A percentile compares a stretch with the other conserved stretches of the same genome.
phyloP scores from a whole-genome alignment of 1,284 basidiomycete species.

The Flammula alnicola region DNA sequence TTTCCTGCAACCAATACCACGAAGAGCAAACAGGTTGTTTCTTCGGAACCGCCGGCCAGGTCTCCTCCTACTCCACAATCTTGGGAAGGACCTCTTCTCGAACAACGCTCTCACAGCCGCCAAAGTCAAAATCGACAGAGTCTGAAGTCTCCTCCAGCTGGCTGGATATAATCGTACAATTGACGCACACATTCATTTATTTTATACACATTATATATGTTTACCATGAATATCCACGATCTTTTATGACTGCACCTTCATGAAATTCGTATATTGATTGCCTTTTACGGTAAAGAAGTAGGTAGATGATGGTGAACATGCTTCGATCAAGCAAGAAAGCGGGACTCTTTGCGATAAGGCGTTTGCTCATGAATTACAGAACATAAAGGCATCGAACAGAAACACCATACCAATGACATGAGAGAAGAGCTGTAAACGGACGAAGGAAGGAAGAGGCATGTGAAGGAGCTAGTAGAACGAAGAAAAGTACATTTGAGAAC shows the following conservation, averaged over 20 bases:
- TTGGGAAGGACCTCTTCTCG: slow-evolving; percentile 35
- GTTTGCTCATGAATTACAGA: slow-evolving; percentile 16
- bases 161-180: slow-evolving; percentile 49
- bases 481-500: slow-evolving; percentile 6
- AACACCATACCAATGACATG: slow-evolving; percentile 28
- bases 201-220: background rate
- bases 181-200: slow-evolving; percentile 1
- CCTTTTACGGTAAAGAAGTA: slow-evolving; percentile 10
- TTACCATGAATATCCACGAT: slow-evolving; percentile 6
- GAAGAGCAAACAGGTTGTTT: slow-evolving; percentile 2
- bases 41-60: slow-evolving; percentile 14
- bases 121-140: slow-evolving; percentile 34
- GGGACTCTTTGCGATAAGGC: slow-evolving; percentile 4
- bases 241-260: background rate
- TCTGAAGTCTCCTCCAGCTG: slow-evolving; percentile 44
- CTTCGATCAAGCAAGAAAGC: slow-evolving; percentile 13
- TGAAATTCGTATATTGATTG: background rate
- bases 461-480: slow-evolving; percentile 6
- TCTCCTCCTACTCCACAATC: slow-evolving; percentile 45
- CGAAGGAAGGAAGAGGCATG: slow-evolving; percentile 9
- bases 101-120: slow-evolving; percentile 19
- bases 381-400: slow-evolving; percentile 22
- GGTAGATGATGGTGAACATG: slow-evolving; percentile 11
- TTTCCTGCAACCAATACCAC: background rate
- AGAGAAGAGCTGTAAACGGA: slow-evolving; percentile 20